Percentiles rank a stretch among this genome's conserved stretches.
Evolutionary conservation across 2,329 filamentous ascomycete species (phyloP).

Genomic region (Curvularia verruculosa): DNA sequence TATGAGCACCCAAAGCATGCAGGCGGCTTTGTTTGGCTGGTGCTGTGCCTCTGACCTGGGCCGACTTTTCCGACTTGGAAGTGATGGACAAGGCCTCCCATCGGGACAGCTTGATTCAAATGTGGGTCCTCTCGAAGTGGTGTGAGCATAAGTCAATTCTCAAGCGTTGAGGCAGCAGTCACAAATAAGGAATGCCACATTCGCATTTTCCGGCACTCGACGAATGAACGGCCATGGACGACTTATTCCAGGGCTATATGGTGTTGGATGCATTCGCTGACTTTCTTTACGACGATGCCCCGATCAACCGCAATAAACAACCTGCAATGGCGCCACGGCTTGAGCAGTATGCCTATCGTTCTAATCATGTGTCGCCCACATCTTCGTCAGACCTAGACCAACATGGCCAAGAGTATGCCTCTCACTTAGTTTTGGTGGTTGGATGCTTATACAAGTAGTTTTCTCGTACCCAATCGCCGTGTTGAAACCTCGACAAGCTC

Average conservation of each 20-base stretch:
- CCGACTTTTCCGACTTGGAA: slow-evolving; percentile 8
- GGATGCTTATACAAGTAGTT: background rate
- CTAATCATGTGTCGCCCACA: background rate
- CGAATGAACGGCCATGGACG: slow-evolving; percentile 4
- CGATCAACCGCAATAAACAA: background rate
- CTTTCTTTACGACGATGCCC: slow-evolving; percentile 6
- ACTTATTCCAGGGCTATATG: slow-evolving; percentile 29
- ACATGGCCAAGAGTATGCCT: slow-evolving; percentile 4
- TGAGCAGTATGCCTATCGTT: background rate
- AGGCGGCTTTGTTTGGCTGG: background rate
- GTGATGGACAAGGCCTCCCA: slow-evolving; percentile 5
- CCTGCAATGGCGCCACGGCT: background rate
- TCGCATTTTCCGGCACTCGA: background rate
- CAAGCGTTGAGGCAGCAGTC: background rate
- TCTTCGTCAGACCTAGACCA: background rate
- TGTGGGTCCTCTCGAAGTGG: background rate
- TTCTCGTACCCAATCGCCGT: background rate
- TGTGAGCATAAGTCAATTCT: background rate
- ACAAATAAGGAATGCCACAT: background rate
- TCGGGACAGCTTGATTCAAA: slow-evolving; percentile 7
- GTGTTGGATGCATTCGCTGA: slow-evolving; percentile 17
- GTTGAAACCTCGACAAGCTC: background rate
- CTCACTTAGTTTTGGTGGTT: background rate
- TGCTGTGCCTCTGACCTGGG: background rate
- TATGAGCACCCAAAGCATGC: background rate